phyloP scores from a whole-genome alignment of 1,284 basidiomycete genomes.

The Leccinum idahoense region DNA sequence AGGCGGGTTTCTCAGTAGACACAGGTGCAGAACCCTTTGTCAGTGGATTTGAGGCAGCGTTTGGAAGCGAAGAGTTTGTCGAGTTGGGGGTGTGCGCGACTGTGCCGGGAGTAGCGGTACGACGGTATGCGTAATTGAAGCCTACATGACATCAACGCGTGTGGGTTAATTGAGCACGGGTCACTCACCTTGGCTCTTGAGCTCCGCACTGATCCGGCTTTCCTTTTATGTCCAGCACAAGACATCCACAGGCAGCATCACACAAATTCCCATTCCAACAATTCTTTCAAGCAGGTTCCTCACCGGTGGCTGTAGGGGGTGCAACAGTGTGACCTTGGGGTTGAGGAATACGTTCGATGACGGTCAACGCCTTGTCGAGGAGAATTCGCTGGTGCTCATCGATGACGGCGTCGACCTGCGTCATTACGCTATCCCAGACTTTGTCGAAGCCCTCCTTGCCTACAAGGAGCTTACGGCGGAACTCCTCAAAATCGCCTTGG shows the following conservation, averaged over 20 bases:
- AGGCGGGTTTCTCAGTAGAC: constrained; percentile 36
- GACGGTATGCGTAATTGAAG: constrained; percentile 93
- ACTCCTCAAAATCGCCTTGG: constrained; percentile 85
- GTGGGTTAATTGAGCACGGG: background rate
- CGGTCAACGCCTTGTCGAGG: constrained; percentile 85
- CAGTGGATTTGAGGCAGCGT: constrained; percentile 27
- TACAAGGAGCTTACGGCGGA: constrained; percentile 74
- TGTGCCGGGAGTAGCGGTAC: constrained; percentile 52
- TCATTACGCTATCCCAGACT: constrained; percentile 87
- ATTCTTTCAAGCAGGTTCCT: constrained; percentile 93
- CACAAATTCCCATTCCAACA: constrained; percentile 99
- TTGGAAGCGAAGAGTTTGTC: constrained; percentile 33
- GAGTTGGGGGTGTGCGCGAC: constrained; percentile 39
- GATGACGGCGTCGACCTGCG: constrained; percentile 86
- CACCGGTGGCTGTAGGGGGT: constrained; percentile 49
- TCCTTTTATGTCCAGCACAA: constrained; percentile 89
- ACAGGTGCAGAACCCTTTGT: constrained; percentile 36
- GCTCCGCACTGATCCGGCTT: constrained; percentile 86
- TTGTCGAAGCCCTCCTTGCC: constrained; percentile 85
- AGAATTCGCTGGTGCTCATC: constrained; percentile 88
- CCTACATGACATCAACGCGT: constrained; percentile 43
- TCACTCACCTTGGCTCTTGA: constrained; percentile 80
- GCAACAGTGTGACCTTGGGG: constrained; percentile 53
- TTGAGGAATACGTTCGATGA: constrained; percentile 77
- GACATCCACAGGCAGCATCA: constrained; percentile 87